phyloP scores from a whole-genome alignment of 768 basidiomycete species.

The Mycena rebaudengoi region DNA sequence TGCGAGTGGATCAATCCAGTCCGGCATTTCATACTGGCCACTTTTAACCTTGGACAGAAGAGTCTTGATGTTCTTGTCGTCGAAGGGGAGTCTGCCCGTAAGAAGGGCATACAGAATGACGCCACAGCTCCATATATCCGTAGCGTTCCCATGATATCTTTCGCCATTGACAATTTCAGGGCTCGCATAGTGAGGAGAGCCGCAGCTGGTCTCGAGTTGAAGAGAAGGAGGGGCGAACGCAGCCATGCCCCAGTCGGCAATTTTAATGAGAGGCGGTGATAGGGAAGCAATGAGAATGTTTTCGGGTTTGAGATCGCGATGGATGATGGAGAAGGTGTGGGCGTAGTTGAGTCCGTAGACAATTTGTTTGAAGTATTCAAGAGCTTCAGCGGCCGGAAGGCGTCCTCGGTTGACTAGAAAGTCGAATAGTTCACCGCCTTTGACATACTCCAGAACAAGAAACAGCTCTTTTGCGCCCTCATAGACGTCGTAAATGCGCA shows the following conservation, averaged over 20 bases:
- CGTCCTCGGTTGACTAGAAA: slow-evolving; percentile 91
- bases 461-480: slow-evolving; percentile 92
- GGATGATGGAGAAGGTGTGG: slow-evolving; percentile 96
- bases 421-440: slow-evolving; percentile 97
- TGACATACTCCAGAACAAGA: slow-evolving; percentile 93
- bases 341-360: slow-evolving; percentile 96
- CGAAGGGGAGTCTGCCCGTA: slow-evolving; percentile 92
- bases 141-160: slow-evolving; percentile 88
- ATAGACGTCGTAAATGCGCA: slow-evolving; percentile 95
- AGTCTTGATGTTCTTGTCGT: slow-evolving; percentile 83
- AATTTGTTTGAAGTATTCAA: slow-evolving; percentile 95
- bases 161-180: slow-evolving; percentile 95
- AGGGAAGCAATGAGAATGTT: slow-evolving; percentile 92
- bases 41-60: slow-evolving; percentile 88
- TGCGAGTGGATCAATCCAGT: slow-evolving; percentile 82
- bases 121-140: slow-evolving; percentile 97
- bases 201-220: slow-evolving; percentile 93
- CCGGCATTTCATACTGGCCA: slow-evolving; percentile 86
- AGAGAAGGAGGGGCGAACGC: slow-evolving; percentile 88
- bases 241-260: slow-evolving; percentile 99
- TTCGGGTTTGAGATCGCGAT: slow-evolving; percentile 98
- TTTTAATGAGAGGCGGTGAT: slow-evolving; percentile 86
- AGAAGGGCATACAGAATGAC: slow-evolving; percentile 92
- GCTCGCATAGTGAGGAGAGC: slow-evolving; percentile 95
- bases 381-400: slow-evolving; percentile 81